Conservation (phyloP, 1,139 yeast species). For the Nadsonia starkeyi-henricii region DNA sequence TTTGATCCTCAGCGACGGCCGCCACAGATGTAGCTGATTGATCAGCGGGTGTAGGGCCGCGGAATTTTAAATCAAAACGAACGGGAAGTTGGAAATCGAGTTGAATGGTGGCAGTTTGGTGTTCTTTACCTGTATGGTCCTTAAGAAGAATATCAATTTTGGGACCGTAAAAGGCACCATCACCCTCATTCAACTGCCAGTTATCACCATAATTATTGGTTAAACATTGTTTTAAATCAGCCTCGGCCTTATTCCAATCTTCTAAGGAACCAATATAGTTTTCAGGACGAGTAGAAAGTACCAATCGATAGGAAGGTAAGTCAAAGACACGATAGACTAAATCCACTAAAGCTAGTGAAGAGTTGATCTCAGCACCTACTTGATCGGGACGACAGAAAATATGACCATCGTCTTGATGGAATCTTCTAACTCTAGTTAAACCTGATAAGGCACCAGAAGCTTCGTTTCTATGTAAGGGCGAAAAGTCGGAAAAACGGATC, state of each 20-base stretch:
- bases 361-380: conserved; percentile 61
- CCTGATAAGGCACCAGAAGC: conserved; percentile 92
- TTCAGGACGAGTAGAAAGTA: conserved; percentile 81
- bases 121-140: conserved; percentile 72
- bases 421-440: conserved; percentile 83
- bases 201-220: conserved; percentile 40
- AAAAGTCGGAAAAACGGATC: conserved; percentile 77
- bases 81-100: conserved; percentile 89
- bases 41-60: conserved; percentile 25
- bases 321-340: conserved; percentile 72
- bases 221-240: conserved; percentile 50
- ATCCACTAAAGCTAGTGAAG: conserved; percentile 62
- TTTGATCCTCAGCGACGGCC: conserved; percentile 4
- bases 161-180: conserved; percentile 98
- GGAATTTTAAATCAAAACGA: conserved; percentile 60
- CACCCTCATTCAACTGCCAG: conserved; percentile 77
- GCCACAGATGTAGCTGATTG: conserved; percentile 15
- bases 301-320: conserved; percentile 51
- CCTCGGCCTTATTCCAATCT: conserved; percentile 82
- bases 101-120: conserved; percentile 93
- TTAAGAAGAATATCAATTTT: conserved; percentile 70
- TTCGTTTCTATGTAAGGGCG: conserved; percentile 90
- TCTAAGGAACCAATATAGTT: conserved; percentile 68
- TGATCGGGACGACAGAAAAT: conserved; percentile 82
- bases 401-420: conserved; percentile 98